phyloP scores from a whole-genome alignment of 768 basidiomycete genomes.

The Mrakia hoshinonis region DNA sequence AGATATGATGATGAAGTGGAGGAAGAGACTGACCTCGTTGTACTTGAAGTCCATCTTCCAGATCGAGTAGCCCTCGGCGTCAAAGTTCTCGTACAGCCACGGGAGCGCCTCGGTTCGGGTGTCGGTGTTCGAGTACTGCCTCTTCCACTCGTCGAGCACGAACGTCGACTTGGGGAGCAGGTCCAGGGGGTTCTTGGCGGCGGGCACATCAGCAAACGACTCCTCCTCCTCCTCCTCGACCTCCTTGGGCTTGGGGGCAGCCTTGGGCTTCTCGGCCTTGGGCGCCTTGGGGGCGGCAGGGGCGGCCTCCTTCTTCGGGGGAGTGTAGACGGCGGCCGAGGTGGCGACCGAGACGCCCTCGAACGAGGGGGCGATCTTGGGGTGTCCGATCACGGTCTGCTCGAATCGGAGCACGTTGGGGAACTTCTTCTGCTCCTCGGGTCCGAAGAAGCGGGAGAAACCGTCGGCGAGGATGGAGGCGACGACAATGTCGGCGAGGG shows the following conservation, averaged over 20 bases:
- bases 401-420: slow-evolving; percentile 73
- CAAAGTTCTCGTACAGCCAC: slow-evolving; percentile 95
- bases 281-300: slow-evolving; percentile 40
- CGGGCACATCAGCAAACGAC: slow-evolving; percentile 69
- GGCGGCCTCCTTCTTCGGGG: slow-evolving; percentile 50
- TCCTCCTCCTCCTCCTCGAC: slow-evolving; percentile 63
- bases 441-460: slow-evolving; percentile 29
- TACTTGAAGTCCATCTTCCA: slow-evolving; percentile 97
- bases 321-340: slow-evolving; percentile 56
- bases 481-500: slow-evolving; percentile 74
- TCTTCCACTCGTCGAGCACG: slow-evolving; percentile 76
- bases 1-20: neutral
- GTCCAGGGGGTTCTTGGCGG: slow-evolving; percentile 90
- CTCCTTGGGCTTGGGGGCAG: slow-evolving; percentile 45
- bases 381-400: slow-evolving; percentile 81
- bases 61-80: slow-evolving; percentile 76
- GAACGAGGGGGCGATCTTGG: slow-evolving; percentile 59
- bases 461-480: slow-evolving; percentile 50
- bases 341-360: slow-evolving; percentile 50
- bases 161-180: slow-evolving; percentile 60
- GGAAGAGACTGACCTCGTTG: slow-evolving; percentile 48
- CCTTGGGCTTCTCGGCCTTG: slow-evolving; percentile 44
- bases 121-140: slow-evolving; percentile 96
- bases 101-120: slow-evolving; percentile 82
- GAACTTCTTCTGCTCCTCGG: slow-evolving; percentile 43